phyloP scores from a whole-genome alignment of 2,329 filamentous ascomycete species.

The Penicillium sp. region DNA sequence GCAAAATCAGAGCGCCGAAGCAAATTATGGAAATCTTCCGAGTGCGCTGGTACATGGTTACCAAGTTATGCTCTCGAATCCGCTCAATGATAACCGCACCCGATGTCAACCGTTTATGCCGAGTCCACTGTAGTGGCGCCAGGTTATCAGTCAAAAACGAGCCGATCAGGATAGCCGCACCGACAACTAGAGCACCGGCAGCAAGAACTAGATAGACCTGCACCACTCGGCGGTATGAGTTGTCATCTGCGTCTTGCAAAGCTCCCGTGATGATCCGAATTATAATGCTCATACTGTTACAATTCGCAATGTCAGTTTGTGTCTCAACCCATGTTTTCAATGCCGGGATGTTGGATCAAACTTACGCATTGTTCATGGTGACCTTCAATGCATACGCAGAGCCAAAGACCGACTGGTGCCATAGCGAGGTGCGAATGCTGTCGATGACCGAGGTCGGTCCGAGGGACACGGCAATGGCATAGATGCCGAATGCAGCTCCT shows the following conservation, averaged over 20 bases:
- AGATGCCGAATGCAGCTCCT: conserved; percentile 60
- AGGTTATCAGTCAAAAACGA: conserved; percentile 47
- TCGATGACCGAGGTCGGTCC: conserved; percentile 62
- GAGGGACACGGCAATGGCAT: conserved; percentile 56
- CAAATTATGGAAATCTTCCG: conserved; percentile 45
- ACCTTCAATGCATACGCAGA: conserved; percentile 62
- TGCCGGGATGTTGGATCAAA: not conserved
- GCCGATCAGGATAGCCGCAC: conserved; percentile 41
- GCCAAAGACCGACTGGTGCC: conserved; percentile 61
- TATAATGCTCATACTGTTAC: conserved; percentile 58
- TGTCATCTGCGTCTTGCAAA: conserved; percentile 58
- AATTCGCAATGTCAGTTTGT: not conserved
- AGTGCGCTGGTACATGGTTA: conserved; percentile 40
- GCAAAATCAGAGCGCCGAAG: conserved; percentile 46
- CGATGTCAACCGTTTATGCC: conserved; percentile 52
- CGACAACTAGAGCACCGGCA: conserved; percentile 50
- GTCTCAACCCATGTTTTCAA: not conserved
- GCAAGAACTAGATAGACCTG: conserved; percentile 58
- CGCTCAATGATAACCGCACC: conserved; percentile 47
- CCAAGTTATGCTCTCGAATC: conserved; percentile 46
- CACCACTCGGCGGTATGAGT: conserved; percentile 57
- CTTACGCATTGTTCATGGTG: conserved; percentile 59
- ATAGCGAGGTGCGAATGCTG: conserved; percentile 59
- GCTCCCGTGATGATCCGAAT: conserved; percentile 58
- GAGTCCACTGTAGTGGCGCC: conserved; percentile 57